Evolutionary conservation across 1,284 basidiomycete species (phyloP), one percentile per base, ranked within the genome.

Genomic region (Leccinum cinnamomeum): DNA sequence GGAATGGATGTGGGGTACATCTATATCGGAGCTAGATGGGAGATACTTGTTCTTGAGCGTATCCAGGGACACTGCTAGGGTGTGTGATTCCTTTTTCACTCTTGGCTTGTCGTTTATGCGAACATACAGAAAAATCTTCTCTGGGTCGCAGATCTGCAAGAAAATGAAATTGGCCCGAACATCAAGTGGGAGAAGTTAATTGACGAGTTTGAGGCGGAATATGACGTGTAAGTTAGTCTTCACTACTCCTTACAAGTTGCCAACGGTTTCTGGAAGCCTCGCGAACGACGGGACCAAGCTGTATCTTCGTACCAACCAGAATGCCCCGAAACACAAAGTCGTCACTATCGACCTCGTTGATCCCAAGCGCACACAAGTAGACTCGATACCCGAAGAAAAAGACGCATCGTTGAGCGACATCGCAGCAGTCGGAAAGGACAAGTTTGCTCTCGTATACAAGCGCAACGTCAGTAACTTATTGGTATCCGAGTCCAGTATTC

Each of bases 351-450:
- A 93, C 67, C 73, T 91, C 37, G 79, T 81, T 20, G 80, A 85
- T 58, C 78, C 80, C n/a, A 77, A 79, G 62, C 73, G 76, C 53
- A 74, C 75, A 2, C 82, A 84, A 71, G 77, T 78, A 58, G 89
- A 91, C 59, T 78, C 93, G 62, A 87, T 95, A 41, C 83, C 90
- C 0, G 91, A 95, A 74, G 83, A 88, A 71, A 80, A 84, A 59
- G 82, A 87, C 48, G 87, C 90, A 20, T 79, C 78, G 61, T 77
- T 95, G 7, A 80, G 81, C 39, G 79, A 82, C 51, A 80, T 85
- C 23, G 71, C 72, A 33, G 78, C 85, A 23, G 78, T 92, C 23
- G 82, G 84, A 62, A 72, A 82, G 18, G 82, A 90, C 72, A 81
- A 84, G 59, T 81, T 94, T 54, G 82, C 84, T 8, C 72, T 91